Percentiles rank a stretch among this genome's conserved stretches.
These are phyloP conservation scores for Ophiocordyceps sinensis DNA, from an alignment of 2,329 filamentous ascomycete genomes.

Conservation along the genomic window DNA sequence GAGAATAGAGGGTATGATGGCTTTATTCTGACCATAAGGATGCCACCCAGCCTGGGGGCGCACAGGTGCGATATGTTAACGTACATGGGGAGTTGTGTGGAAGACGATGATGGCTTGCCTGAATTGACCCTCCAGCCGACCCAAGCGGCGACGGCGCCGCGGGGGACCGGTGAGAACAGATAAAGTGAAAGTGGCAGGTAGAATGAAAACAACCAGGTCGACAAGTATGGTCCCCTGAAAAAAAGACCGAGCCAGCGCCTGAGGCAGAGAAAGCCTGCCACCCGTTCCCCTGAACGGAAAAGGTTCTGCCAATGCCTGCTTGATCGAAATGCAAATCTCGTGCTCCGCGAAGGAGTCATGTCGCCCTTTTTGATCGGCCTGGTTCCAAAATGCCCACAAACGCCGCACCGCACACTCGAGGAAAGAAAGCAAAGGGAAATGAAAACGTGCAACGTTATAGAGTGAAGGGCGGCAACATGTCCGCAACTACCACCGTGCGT, in stretches of 20 bases:
- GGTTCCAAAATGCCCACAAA: slow-evolving; percentile 11
- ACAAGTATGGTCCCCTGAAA: slow-evolving; percentile 10
- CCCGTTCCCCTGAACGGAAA: slow-evolving; percentile 10
- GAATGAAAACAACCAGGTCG: slow-evolving; percentile 5
- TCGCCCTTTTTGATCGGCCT: slow-evolving; percentile 7
- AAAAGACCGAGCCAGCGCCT: slow-evolving; percentile 14
- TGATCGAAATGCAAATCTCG: slow-evolving; percentile 16
- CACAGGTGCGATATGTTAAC: slow-evolving; percentile 36
- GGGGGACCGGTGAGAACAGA: slow-evolving; percentile 1
- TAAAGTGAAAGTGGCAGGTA: slow-evolving; percentile 4
- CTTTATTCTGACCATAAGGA: slow-evolving; percentile 27
- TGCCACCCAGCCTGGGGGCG: slow-evolving; percentile 16
- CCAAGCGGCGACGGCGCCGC: slow-evolving; percentile 1
- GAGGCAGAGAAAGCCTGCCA: slow-evolving; percentile 12
- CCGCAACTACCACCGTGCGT: slow-evolving; percentile 48
- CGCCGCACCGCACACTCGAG: slow-evolving; percentile 9
- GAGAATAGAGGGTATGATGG: slow-evolving; percentile 22
- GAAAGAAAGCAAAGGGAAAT: slow-evolving; percentile 3
- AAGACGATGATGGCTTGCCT: slow-evolving; percentile 61
- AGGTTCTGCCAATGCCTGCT: slow-evolving; percentile 9
- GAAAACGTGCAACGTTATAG: slow-evolving; percentile 5
- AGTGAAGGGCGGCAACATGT: slow-evolving; percentile 9
- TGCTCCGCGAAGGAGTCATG: slow-evolving; percentile 13
- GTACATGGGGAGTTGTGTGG: slow-evolving; percentile 46
- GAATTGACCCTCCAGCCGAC: slow-evolving; percentile 21